Evolutionary conservation across 1,284 basidiomycete genomes (phyloP).

Genomic region (Pterula multifida): DNA sequence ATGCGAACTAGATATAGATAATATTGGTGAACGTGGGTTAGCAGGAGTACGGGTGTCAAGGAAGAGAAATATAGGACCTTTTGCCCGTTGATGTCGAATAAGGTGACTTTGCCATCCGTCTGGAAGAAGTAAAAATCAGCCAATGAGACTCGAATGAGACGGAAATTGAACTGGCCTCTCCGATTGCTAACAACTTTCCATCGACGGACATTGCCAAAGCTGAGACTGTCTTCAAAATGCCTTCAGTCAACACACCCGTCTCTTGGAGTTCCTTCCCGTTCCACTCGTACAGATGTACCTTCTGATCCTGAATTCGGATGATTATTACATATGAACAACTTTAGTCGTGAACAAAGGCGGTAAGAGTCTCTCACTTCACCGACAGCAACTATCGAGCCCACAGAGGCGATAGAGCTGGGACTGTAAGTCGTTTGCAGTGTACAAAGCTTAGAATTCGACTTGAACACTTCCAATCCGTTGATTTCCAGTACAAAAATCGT

Average conservation of each 20-base stretch:
- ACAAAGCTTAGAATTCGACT: conserved; percentile 53
- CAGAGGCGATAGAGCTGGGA: conserved; percentile 47
- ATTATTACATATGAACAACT: neutral
- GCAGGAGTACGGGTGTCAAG: too few species aligned
- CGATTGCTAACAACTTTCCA: conserved; percentile 63
- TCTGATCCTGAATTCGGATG: conserved; percentile 42
- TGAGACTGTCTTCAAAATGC: conserved; percentile 62
- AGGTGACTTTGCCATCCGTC: conserved; percentile 70
- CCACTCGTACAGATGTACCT: conserved; percentile 64
- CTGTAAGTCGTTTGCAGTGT: conserved; percentile 40
- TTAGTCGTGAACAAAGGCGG: neutral
- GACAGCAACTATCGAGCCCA: conserved; percentile 47
- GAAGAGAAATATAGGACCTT: conserved; percentile 28
- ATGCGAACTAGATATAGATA: conserved; percentile 34
- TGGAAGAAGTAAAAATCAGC: conserved; percentile 18
- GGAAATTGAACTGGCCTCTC: conserved; percentile 57
- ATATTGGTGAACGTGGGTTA: conserved; percentile 5
- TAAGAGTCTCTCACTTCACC: conserved; percentile 63
- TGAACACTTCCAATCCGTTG: conserved; percentile 54
- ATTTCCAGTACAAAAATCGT: conserved; percentile 68
- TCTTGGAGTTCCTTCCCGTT: conserved; percentile 51
- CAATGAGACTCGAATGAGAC: neutral
- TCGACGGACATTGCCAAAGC: conserved; percentile 77
- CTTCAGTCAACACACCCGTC: conserved; percentile 46
- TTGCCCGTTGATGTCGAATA: conserved; percentile 61